Conservation (phyloP, 164 flowering plant genomes). For the Annona squamosa region DNA sequence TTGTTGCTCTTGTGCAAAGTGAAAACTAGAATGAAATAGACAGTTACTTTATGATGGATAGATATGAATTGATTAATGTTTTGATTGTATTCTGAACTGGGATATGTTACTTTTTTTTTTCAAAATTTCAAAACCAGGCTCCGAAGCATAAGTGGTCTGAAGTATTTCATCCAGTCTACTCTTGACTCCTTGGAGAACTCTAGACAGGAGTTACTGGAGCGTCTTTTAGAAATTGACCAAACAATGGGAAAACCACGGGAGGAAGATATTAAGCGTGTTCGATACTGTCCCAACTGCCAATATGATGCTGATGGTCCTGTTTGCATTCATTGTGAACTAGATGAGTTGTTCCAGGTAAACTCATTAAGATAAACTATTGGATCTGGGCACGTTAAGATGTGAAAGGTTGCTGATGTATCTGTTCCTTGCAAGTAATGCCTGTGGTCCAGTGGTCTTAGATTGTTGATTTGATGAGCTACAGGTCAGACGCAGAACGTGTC, state of each 20-base stretch:
- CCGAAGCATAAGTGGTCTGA: constrained; percentile 53
- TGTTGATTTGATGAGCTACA: neutral
- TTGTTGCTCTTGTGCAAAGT: too few relatives aligned
- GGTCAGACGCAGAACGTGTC: neutral
- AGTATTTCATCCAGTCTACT: constrained; percentile 64
- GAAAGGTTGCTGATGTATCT: neutral
- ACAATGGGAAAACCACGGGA: constrained; percentile 84
- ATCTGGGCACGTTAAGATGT: neutral
- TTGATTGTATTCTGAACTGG: neutral
- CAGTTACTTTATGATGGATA: neutral
- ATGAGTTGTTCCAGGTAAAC: constrained; percentile 74
- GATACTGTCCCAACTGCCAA: constrained; percentile 65
- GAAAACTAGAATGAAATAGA: too few relatives aligned
- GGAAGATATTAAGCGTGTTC: constrained; percentile 68
- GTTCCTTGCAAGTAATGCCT: neutral
- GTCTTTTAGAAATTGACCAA: constrained; percentile 62
- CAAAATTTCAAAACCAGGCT: constrained; percentile 39
- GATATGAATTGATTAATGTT: neutral
- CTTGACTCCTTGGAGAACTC: constrained; percentile 65
- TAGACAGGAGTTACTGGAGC: constrained; percentile 56
- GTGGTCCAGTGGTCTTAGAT: neutral
- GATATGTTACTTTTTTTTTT: neutral
- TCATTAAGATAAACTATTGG: neutral
- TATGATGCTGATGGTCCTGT: constrained; percentile 50
- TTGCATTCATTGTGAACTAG: constrained; percentile 80